Evolutionary conservation across 176 grass and related monocot genomes (phyloP).

Genomic region (Leersia perrieri): DNA sequence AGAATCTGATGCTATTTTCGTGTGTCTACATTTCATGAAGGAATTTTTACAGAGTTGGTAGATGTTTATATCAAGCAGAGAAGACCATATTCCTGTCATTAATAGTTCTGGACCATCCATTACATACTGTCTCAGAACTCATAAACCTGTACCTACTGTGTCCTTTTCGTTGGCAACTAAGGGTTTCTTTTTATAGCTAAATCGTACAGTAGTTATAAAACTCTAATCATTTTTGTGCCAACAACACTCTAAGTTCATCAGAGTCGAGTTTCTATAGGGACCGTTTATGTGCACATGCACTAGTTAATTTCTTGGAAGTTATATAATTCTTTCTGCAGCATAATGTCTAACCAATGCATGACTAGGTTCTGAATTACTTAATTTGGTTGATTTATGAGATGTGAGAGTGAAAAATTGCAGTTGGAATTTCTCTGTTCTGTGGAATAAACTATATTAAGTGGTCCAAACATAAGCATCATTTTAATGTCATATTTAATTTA

Average conservation of each 20-base stretch:
- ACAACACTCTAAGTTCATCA: not conserved
- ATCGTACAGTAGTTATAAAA: not conserved
- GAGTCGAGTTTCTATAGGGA: not conserved
- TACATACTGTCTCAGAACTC: conserved; percentile 12
- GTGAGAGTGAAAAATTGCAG: not conserved
- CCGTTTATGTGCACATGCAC: not conserved
- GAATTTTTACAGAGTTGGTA: not conserved
- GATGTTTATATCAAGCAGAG: not conserved
- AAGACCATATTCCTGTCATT: conserved; percentile 9
- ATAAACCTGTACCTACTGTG: conserved; percentile 20
- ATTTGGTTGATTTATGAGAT: not conserved
- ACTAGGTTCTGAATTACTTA: not conserved
- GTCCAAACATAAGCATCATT: not conserved
- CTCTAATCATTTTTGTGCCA: not conserved
- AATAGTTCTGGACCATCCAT: conserved; percentile 7
- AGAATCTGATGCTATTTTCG: not conserved
- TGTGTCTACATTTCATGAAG: not conserved
- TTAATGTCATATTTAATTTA: not conserved
- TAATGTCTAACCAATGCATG: conserved; percentile 5
- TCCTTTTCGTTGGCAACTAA: not conserved
- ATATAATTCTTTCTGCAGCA: not conserved
- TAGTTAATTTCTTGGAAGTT: not conserved
- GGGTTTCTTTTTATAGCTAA: not conserved
- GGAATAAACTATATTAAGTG: conserved; percentile 1
- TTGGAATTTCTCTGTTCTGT: not conserved